phyloP scores from a whole-genome alignment of 306 rosid genomes.

The Castanospermum australe region DNA sequence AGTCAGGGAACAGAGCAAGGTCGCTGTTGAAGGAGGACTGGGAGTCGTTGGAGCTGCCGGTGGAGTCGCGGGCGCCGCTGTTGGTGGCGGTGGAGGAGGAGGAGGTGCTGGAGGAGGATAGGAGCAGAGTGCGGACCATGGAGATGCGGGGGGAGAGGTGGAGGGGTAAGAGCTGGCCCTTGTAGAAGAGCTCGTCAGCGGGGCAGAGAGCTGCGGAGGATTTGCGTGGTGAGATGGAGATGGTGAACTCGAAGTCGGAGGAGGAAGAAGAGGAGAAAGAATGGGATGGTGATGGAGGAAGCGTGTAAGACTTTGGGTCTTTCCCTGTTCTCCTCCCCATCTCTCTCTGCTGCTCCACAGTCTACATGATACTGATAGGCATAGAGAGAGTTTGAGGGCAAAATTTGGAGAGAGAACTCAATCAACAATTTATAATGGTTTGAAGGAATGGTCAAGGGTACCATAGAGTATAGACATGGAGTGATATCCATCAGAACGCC shows the following conservation, averaged over 20 bases:
- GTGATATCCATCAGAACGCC: too few relatives aligned
- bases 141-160: slow-evolving; percentile 79
- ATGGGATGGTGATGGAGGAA: slow-evolving; percentile 77
- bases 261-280: slow-evolving; percentile 82
- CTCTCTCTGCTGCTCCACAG: slow-evolving; percentile 16
- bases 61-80: slow-evolving; percentile 74
- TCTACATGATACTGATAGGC: slow-evolving; percentile 29
- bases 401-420: neutral
- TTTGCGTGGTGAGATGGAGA: slow-evolving; percentile 73
- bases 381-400: neutral
- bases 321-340: slow-evolving; percentile 47
- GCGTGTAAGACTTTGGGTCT: slow-evolving; percentile 49
- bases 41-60: slow-evolving; percentile 70
- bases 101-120: slow-evolving; percentile 52
- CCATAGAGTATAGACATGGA: too few relatives aligned
- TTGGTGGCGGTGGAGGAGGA: slow-evolving; percentile 47
- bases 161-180: slow-evolving; percentile 85
- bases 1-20: slow-evolving; percentile 48
- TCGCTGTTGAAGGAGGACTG: slow-evolving; percentile 60
- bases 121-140: slow-evolving; percentile 75
- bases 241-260: slow-evolving; percentile 84
- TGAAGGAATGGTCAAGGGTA: neutral
- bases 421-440: neutral
- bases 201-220: slow-evolving; percentile 69
- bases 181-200: slow-evolving; percentile 95